phyloP scores from a whole-genome alignment of 805 yeast species.

The Starmerella stigmatis region DNA sequence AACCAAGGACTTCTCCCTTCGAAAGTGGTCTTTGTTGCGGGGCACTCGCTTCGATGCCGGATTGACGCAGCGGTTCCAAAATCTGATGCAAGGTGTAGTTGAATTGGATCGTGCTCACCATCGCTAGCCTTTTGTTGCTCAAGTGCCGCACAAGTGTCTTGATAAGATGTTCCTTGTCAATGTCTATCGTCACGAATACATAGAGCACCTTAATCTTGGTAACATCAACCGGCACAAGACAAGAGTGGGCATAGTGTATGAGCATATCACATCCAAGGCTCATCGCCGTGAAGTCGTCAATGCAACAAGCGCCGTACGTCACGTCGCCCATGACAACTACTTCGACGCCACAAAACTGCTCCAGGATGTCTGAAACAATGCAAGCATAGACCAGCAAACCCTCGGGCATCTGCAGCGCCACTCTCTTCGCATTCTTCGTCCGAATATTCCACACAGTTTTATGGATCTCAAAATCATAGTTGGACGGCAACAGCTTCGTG shows the following conservation, averaged over 20 bases:
- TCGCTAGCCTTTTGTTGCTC: slow-evolving; percentile 57
- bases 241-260: slow-evolving; percentile 94
- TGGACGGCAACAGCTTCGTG: slow-evolving; percentile 67
- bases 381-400: slow-evolving; percentile 83
- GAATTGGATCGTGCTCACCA: slow-evolving; percentile 93
- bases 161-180: slow-evolving; percentile 71
- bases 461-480: slow-evolving; percentile 91
- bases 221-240: slow-evolving; percentile 88
- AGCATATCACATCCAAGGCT: slow-evolving; percentile 88
- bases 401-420: slow-evolving; percentile 96
- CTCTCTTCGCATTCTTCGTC: slow-evolving; percentile 63
- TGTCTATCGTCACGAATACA: slow-evolving; percentile 84
- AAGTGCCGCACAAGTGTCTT: slow-evolving; percentile 70
- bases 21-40: slow-evolving; percentile 91
- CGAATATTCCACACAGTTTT: slow-evolving; percentile 89
- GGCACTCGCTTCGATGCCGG: slow-evolving; percentile 52
- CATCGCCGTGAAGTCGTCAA: slow-evolving; percentile 90
- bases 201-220: slow-evolving; percentile 87
- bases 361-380: slow-evolving; percentile 81
- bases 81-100: slow-evolving; percentile 86
- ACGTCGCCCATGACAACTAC: slow-evolving; percentile 97
- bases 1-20: slow-evolving; percentile 91
- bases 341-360: slow-evolving; percentile 80
- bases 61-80: slow-evolving; percentile 38
- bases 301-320: slow-evolving; percentile 96